Evolutionary conservation across 2,329 filamentous ascomycete species (phyloP).

Genomic region (Torrubiella hemipterigena): DNA sequence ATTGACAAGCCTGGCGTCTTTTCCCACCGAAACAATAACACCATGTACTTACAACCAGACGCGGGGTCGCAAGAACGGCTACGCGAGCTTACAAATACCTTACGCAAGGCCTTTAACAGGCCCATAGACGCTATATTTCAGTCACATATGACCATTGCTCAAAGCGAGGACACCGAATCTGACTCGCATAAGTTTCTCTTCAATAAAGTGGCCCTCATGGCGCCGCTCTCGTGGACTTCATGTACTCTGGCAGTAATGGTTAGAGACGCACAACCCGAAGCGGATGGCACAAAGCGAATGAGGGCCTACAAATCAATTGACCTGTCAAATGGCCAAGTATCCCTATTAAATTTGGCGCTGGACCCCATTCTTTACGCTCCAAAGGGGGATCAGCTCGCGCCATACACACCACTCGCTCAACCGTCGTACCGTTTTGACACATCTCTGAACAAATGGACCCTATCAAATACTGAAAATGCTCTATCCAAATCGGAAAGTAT

Average conservation of each 20-base stretch:
- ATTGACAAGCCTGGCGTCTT: constrained; percentile 35
- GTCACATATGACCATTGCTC: constrained; percentile 48
- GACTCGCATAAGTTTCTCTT: constrained; percentile 37
- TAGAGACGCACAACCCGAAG: constrained; percentile 25
- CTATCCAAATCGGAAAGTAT: constrained; percentile 1
- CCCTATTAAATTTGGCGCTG: not conserved
- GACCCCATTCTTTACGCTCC: not conserved
- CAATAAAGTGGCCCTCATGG: constrained; percentile 37
- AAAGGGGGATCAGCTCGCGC: not conserved
- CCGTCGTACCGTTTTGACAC: constrained; percentile 2
- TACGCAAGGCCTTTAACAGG: constrained; percentile 25
- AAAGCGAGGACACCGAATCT: constrained; percentile 33
- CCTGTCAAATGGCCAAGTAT: constrained; percentile 9
- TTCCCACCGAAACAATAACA: constrained; percentile 34
- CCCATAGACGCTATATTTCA: constrained; percentile 15
- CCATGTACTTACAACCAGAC: constrained; percentile 29
- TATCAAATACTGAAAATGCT: not conserved
- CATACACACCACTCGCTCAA: not conserved
- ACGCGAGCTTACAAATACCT: constrained; percentile 13
- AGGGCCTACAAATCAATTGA: constrained; percentile 41
- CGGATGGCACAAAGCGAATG: constrained; percentile 34
- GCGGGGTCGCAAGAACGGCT: constrained; percentile 3
- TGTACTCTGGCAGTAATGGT: constrained; percentile 38
- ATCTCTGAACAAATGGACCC: not conserved
- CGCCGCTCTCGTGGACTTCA: constrained; percentile 34